These are phyloP conservation scores for Leccinum sublutescens DNA, from an alignment of 768 basidiomycete genomes.

Conservation along the genomic window DNA sequence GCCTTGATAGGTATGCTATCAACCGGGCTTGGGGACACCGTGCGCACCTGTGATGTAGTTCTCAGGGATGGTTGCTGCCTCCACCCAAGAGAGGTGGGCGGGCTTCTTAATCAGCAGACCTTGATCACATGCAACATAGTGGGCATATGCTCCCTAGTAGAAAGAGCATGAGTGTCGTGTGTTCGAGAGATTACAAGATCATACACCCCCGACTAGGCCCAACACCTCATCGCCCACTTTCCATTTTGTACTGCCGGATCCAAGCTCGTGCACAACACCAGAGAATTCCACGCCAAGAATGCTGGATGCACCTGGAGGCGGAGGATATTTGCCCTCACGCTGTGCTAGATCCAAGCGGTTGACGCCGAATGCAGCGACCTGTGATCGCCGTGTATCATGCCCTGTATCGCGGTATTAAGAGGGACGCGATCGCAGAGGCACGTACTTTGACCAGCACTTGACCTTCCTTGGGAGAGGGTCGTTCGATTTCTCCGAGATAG, in stretches of 20 bases:
- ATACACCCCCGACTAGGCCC: conserved; percentile 77
- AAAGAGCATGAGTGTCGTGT: neutral
- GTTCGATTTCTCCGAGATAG: conserved; percentile 69
- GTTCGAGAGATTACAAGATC: conserved; percentile 1
- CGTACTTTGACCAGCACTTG: conserved; percentile 81
- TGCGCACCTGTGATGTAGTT: conserved; percentile 77
- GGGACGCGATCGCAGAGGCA: neutral
- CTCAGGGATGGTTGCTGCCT: conserved; percentile 89
- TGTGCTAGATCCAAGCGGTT: conserved; percentile 85
- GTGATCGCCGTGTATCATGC: conserved; percentile 3
- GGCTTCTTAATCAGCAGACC: conserved; percentile 77
- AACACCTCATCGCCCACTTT: conserved; percentile 69
- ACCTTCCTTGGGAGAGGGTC: conserved; percentile 52
- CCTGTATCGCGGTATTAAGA: neutral
- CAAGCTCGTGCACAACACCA: conserved; percentile 57
- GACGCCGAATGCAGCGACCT: conserved; percentile 84
- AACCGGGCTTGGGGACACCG: conserved; percentile 11
- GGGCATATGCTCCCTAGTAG: conserved; percentile 83
- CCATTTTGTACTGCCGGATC: conserved; percentile 51
- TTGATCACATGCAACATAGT: conserved; percentile 69
- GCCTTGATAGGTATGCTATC: neutral
- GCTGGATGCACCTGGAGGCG: conserved; percentile 69
- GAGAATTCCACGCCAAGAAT: conserved; percentile 91
- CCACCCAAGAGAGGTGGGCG: conserved; percentile 66
- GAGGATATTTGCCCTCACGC: conserved; percentile 69